These are phyloP conservation scores for Neurospora tetrasperma DNA, from an alignment of 495 filamentous ascomycete species.

Conservation along the genomic window DNA sequence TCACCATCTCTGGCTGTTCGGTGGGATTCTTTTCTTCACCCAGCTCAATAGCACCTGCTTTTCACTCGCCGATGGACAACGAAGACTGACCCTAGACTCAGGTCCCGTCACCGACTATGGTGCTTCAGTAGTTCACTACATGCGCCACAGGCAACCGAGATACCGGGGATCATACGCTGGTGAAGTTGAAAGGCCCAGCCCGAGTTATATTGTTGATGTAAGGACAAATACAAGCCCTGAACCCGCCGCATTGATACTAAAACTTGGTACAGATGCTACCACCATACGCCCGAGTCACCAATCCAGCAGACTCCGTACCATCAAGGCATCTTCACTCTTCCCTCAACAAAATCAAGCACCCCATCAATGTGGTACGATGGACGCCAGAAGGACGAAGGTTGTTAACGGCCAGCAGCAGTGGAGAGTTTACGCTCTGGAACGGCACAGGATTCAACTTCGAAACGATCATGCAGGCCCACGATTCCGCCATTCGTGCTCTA, in stretches of 20 bases:
- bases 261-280: constrained; percentile 61
- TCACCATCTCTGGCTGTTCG: not conserved
- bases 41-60: not conserved
- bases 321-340: constrained; percentile 88
- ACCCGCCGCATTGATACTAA: constrained; percentile 16
- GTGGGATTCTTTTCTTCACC: not conserved
- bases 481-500: constrained; percentile 79
- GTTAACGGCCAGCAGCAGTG: constrained; percentile 86
- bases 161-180: constrained; percentile 57
- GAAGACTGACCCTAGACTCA: constrained; percentile 26
- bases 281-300: constrained; percentile 59
- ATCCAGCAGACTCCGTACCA: constrained; percentile 73
- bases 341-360: constrained; percentile 94
- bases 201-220: constrained; percentile 84
- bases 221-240: constrained; percentile 22
- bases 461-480: constrained; percentile 97
- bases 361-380: constrained; percentile 95
- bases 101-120: constrained; percentile 93
- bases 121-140: constrained; percentile 84
- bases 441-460: constrained; percentile 98
- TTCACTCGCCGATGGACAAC: not conserved
- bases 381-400: constrained; percentile 89
- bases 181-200: constrained; percentile 73
- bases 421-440: constrained; percentile 98
- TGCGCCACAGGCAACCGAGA: constrained; percentile 70